Evolutionary conservation across 2,329 filamentous ascomycete species (phyloP), one percentile per base, ranked within the genome.

Genomic region (Pseudomassariella vexata): DNA sequence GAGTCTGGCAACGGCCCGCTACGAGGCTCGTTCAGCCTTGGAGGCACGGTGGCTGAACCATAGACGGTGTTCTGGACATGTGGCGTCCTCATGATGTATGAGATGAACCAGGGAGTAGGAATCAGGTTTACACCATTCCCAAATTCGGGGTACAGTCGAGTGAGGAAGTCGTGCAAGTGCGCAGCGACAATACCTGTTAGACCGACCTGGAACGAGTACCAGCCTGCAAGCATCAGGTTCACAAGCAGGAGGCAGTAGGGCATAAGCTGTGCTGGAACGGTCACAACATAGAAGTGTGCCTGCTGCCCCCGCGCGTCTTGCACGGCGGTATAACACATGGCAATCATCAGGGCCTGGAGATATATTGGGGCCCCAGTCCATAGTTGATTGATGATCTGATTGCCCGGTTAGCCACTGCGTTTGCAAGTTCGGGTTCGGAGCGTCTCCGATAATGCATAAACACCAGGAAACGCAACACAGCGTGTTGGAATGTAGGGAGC

Each of bases 141-240:
- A 52, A 92, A 92, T 34, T 85, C 78, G 5, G 92, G 92, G 69
- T 88, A 96, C 24, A 95, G 71, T 29, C 85, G 76, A 3, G 85
- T 87, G 30, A 95, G 59, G 52, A 96, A 98, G 55, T 96, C 85
- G 59, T 87, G 94, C 14, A 92, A 51, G 56, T 98, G 92, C 5
- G 89, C 89, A 9, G 89, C 85, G 25, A 94, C 43, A 9, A 98
- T 68, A n/a, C 92, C 92, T 20, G 76, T 85, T 5, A 77, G 57
- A 50, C 94, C 79, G 4, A 79, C 49, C 35, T 84, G 52, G 9
- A 84, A 71, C 12, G 60, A 61, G 3, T 57, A 45, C 21, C 69
- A 68, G 9, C 81, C 80, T 1, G 48, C 52, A 52, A 84, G 75
- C 32, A 96, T 63, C 15, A 94, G 68, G 9, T 82, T 82, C 48